Percentiles rank a stretch among this genome's conserved stretches.
These are phyloP conservation scores for Themeda triandra DNA, from an alignment of 176 grass and related monocot species.

Conservation along the genomic window DNA sequence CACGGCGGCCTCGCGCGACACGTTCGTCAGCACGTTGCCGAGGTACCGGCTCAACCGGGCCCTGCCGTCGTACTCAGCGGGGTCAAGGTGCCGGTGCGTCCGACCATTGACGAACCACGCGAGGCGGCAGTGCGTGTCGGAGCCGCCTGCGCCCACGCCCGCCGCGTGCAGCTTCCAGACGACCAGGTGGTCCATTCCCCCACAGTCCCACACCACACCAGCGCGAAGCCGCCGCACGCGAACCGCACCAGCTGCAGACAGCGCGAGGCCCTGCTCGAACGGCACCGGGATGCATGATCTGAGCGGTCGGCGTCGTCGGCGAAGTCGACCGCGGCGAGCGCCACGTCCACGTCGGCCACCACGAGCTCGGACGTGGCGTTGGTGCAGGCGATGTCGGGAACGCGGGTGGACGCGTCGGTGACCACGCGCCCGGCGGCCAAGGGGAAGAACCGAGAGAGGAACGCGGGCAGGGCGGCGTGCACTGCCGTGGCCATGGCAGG, in stretches of 20 bases:
- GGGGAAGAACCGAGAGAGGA: slow-evolving; percentile 52
- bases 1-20: slow-evolving; percentile 39
- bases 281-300: slow-evolving; percentile 33
- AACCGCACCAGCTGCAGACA: slow-evolving; percentile 74
- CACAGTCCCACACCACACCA: too few relatives aligned
- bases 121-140: neutral
- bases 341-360: slow-evolving; percentile 16
- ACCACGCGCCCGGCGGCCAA: slow-evolving; percentile 48
- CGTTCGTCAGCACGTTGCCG: slow-evolving; percentile 65
- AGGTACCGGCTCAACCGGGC: slow-evolving; percentile 28
- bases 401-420: neutral
- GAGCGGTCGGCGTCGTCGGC: slow-evolving; percentile 44
- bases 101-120: slow-evolving; percentile 19
- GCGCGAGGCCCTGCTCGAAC: slow-evolving; percentile 37
- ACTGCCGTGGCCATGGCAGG: neutral
- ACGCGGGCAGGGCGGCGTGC: slow-evolving; percentile 25
- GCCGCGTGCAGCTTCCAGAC: slow-evolving; percentile 65
- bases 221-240: slow-evolving; percentile 64
- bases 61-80: neutral
- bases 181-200: slow-evolving; percentile 60
- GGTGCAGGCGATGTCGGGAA: slow-evolving; percentile 39
- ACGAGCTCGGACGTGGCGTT: slow-evolving; percentile 73
- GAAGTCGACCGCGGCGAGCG: slow-evolving; percentile 49
- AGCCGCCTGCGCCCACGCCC: neutral
- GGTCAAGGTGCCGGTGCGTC: neutral